These are phyloP conservation scores for Suillus discolor DNA, from an alignment of 768 basidiomycete species.

Conservation along the genomic window DNA sequence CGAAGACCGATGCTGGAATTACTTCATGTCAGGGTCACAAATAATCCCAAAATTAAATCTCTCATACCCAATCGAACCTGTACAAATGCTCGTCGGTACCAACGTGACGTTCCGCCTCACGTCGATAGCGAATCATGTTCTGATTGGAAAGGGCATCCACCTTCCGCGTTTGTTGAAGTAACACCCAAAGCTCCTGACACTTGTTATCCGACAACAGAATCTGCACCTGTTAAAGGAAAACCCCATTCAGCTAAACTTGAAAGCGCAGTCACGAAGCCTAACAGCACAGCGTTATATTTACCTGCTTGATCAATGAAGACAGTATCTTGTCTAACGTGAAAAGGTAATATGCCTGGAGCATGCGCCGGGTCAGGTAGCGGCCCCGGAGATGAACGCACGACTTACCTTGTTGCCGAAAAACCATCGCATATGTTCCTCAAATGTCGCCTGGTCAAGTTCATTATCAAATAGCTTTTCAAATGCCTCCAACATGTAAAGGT, in stretches of 20 bases:
- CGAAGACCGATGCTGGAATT: slow-evolving; percentile 51
- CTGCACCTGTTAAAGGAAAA: slow-evolving; percentile 65
- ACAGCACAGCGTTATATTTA: slow-evolving; percentile 34
- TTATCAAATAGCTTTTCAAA: slow-evolving; percentile 94
- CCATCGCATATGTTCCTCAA: slow-evolving; percentile 95
- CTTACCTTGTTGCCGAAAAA: slow-evolving; percentile 87
- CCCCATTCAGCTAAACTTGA: slow-evolving; percentile 3
- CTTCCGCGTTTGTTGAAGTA: slow-evolving; percentile 67
- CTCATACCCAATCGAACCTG: slow-evolving; percentile 73
- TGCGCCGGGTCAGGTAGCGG: slow-evolving; percentile 19
- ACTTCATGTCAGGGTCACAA: slow-evolving; percentile 11
- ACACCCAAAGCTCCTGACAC: slow-evolving; percentile 81
- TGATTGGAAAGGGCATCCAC: slow-evolving; percentile 56
- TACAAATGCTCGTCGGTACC: slow-evolving; percentile 79
- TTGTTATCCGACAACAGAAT: slow-evolving; percentile 82
- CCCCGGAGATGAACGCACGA: background rate
- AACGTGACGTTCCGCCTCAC: slow-evolving; percentile 76
- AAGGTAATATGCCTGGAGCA: slow-evolving; percentile 79
- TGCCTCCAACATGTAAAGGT: slow-evolving; percentile 85
- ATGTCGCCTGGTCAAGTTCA: slow-evolving; percentile 88
- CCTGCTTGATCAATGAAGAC: slow-evolving; percentile 89
- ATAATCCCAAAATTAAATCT: slow-evolving; percentile 14
- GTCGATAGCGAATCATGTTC: slow-evolving; percentile 75
- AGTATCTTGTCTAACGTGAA: slow-evolving; percentile 96
- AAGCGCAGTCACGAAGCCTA: background rate